Evolutionary conservation across 805 yeast species (phyloP).

Genomic region (Candida ovalis): DNA sequence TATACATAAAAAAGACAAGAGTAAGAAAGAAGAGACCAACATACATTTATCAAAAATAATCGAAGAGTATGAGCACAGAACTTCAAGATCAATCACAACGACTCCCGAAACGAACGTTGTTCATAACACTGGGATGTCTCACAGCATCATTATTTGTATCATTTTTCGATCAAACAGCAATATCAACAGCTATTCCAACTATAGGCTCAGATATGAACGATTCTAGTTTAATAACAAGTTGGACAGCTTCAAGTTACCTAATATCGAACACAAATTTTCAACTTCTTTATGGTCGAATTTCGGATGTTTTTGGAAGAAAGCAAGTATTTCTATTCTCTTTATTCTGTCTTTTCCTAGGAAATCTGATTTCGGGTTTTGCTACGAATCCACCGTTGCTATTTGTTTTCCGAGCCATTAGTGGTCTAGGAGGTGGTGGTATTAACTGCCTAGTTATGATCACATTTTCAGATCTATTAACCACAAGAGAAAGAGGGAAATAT

Average conservation of each 20-base stretch:
- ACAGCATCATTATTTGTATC: slow-evolving; percentile 28
- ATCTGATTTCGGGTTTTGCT: slow-evolving; percentile 50
- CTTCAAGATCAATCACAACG: slow-evolving; percentile 19
- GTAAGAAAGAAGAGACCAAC: no score
- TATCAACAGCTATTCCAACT: slow-evolving; percentile 44
- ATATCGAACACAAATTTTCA: slow-evolving; percentile 52
- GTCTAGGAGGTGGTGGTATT: slow-evolving; percentile 53
- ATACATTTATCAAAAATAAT: background rate
- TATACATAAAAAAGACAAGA: no score
- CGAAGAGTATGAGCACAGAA: slow-evolving; percentile 5
- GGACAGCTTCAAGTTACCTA: slow-evolving; percentile 52
- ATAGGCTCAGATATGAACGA: slow-evolving; percentile 45
- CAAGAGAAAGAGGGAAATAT: slow-evolving; percentile 49
- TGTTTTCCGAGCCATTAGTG: slow-evolving; percentile 50
- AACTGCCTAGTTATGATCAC: slow-evolving; percentile 49
- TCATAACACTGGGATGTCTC: slow-evolving; percentile 14
- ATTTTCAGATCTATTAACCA: slow-evolving; percentile 49
- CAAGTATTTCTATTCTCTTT: slow-evolving; percentile 38
- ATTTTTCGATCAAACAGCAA: slow-evolving; percentile 48
- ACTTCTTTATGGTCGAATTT: slow-evolving; percentile 46
- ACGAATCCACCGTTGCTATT: slow-evolving; percentile 43
- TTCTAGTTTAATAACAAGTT: slow-evolving; percentile 42
- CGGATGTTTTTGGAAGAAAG: slow-evolving; percentile 54
- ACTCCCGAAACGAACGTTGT: slow-evolving; percentile 11
- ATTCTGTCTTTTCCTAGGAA: slow-evolving; percentile 37